These are phyloP conservation scores for Apodospora peruviana DNA, from an alignment of 495 filamentous ascomycete species.

Conservation along the genomic window DNA sequence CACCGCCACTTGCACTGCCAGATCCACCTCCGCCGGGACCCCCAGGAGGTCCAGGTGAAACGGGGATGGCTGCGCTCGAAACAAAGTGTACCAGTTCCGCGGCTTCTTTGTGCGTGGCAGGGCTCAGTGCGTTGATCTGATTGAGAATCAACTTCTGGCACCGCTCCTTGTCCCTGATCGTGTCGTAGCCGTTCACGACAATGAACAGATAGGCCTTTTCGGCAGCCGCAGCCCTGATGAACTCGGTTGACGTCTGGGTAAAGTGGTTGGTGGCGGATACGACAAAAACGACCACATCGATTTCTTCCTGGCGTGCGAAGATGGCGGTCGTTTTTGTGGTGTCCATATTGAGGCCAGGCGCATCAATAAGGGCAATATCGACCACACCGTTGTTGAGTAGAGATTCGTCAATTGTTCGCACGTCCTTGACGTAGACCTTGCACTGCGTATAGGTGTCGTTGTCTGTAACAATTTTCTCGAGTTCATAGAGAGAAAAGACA, in stretches of 20 bases:
- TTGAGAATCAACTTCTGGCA: slow-evolving; percentile 84
- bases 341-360: slow-evolving; percentile 90
- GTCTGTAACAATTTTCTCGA: slow-evolving; percentile 87
- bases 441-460: slow-evolving; percentile 84
- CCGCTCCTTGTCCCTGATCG: slow-evolving; percentile 81
- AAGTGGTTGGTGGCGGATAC: slow-evolving; percentile 97
- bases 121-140: slow-evolving; percentile 78
- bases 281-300: slow-evolving; percentile 97
- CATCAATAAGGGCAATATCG: slow-evolving; percentile 96
- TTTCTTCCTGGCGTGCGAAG: slow-evolving; percentile 95
- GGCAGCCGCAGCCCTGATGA: slow-evolving; percentile 89
- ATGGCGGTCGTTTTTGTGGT: slow-evolving; percentile 95
- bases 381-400: slow-evolving; percentile 96
- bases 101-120: slow-evolving; percentile 87
- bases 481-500: slow-evolving; percentile 65
- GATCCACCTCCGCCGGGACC: slow-evolving; percentile 55
- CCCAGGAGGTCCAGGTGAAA: slow-evolving; percentile 49
- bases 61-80: slow-evolving; percentile 88
- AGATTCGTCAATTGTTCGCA: slow-evolving; percentile 84
- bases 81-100: slow-evolving; percentile 94
- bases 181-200: slow-evolving; percentile 95
- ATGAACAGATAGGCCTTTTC: slow-evolving; percentile 99
- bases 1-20: slow-evolving; percentile 51
- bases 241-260: slow-evolving; percentile 91
- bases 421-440: slow-evolving; percentile 95